These are phyloP conservation scores for Lepidium didymum DNA, from an alignment of 345 rosid genomes.

Conservation along the genomic window DNA sequence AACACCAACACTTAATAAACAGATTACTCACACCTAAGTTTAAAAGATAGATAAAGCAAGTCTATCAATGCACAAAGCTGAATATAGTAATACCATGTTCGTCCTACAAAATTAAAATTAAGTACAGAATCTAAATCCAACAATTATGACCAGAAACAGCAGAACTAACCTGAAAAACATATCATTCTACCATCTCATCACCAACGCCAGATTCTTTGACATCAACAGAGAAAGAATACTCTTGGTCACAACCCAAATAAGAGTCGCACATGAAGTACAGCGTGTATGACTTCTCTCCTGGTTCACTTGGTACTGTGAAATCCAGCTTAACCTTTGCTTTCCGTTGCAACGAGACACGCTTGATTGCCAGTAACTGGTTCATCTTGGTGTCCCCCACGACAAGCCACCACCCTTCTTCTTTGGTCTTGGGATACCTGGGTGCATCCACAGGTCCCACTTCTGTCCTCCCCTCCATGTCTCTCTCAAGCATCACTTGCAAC, in stretches of 20 bases:
- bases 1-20: background rate
- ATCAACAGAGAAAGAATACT: slow-evolving; percentile 55
- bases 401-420: slow-evolving; percentile 99
- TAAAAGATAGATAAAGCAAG: background rate
- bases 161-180: background rate
- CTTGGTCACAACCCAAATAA: slow-evolving; percentile 87
- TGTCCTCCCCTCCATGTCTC: slow-evolving; percentile 73
- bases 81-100: background rate
- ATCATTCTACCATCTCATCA: slow-evolving; percentile 30
- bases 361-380: slow-evolving; percentile 81
- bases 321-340: slow-evolving; percentile 74
- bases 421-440: slow-evolving; percentile 63
- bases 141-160: background rate
- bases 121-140: background rate
- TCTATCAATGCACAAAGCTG: background rate
- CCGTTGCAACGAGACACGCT: slow-evolving; percentile 76
- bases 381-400: slow-evolving; percentile 78
- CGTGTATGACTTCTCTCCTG: slow-evolving; percentile 53
- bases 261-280: slow-evolving; percentile 88
- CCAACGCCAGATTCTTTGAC: slow-evolving; percentile 39
- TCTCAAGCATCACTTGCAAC: slow-evolving; percentile 63
- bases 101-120: background rate
- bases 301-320: slow-evolving; percentile 60
- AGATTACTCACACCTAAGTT: background rate
- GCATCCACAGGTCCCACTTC: slow-evolving; percentile 79